Base-by-base conservation (phyloP, 768 basidiomycete species). In the Floccularia luteovirens region DNA sequence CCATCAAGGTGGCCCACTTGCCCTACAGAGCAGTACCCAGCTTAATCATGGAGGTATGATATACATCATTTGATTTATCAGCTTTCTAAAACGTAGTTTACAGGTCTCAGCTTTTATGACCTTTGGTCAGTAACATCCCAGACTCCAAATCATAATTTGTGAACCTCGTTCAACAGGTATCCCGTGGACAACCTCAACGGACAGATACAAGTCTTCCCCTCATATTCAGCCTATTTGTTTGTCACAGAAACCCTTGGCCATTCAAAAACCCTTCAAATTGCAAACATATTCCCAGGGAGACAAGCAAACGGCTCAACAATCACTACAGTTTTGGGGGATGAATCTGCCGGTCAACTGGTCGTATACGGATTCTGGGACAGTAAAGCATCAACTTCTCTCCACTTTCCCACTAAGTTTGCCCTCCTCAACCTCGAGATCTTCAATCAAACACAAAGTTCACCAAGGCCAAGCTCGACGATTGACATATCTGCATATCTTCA, bases 1-100 rank as follows among this genome's bases (percentile, higher is more conserved):
- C n/a, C 74, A 76, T 43, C 73, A 75, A 58, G 74, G 74, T 5
- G 73, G 69, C 1, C 72, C 73, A 2, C 59, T 73, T 19, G 69
- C 71, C 3, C 49, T 74, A 12, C 74, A 75, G 46, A 72, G 72
- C 41, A 59, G 62, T 31, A 67, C 65, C 1, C 70, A 74, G 40
- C 54, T 72, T 7, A 74, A 75, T 42, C 69, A 72, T 31, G 70
- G 70, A 27, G 72, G 70, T 50, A 43, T 53, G 43, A 48, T 46
- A 12, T 23, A 16, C 10, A 35, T 5, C 17, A 12, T 38, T 21
- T 21, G 11, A 21, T 13, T 38, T 17, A 34, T 34, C 17, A 19
- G 8, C 8, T 34, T 11, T 8, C 19, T 19, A 17, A 17, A 34
- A 19, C 17, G 10, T 8, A 8, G 24, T 23, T 36, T 35, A 5